Evolutionary conservation across 345 rosid genomes (phyloP).

Genomic region (Corymbia maculata): DNA sequence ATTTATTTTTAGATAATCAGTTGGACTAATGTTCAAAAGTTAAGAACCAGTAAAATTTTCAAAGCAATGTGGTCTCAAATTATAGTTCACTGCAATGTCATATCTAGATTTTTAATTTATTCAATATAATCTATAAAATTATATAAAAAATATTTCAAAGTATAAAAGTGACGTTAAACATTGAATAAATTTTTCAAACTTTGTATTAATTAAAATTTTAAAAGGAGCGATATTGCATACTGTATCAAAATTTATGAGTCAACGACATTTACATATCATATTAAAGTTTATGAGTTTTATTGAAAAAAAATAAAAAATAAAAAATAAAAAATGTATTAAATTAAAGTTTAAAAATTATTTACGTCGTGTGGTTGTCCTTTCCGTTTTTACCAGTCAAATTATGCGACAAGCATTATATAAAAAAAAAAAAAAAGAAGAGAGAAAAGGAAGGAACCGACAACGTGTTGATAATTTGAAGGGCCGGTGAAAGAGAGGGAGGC

Average conservation of each 20-base stretch:
- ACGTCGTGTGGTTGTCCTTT: not conserved
- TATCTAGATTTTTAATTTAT: not conserved
- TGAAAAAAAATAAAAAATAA: not conserved
- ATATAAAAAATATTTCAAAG: not conserved
- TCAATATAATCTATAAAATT: not conserved
- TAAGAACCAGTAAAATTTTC: not conserved
- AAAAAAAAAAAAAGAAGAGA: too few species aligned
- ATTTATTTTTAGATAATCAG: not conserved
- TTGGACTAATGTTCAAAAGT: not conserved
- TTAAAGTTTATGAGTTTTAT: rapidly evolving
- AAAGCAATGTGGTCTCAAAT: rapidly evolving
- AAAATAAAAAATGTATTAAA: too few species aligned
- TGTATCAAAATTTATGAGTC: too few species aligned
- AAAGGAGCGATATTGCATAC: too few species aligned
- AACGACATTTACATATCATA: rapidly evolving
- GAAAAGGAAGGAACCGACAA: not conserved
- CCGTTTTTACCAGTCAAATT: not conserved
- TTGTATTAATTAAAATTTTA: too few species aligned
- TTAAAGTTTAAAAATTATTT: rapidly evolving
- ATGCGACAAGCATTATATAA: not conserved
- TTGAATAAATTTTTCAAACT: too few species aligned
- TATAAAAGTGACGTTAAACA: not conserved
- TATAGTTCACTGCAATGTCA: rapidly evolving
- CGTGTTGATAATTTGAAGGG: not conserved
- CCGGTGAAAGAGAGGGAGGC: not conserved